phyloP scores from a whole-genome alignment of 2,329 filamentous ascomycete species.

The Neospermospora avenae region DNA sequence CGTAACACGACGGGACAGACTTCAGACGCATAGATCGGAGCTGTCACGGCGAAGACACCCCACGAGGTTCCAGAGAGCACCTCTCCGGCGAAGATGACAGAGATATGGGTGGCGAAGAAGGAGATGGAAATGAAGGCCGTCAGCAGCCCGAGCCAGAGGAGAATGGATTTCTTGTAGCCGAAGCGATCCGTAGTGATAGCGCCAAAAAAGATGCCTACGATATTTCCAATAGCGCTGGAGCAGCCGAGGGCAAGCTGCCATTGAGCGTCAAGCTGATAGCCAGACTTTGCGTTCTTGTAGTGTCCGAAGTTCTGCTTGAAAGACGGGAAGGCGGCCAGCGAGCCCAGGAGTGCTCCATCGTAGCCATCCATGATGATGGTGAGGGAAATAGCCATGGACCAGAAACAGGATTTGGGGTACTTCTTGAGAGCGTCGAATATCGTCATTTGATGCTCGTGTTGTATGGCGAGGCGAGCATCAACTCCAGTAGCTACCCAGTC shows the following conservation, averaged over 20 bases:
- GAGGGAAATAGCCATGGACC: background rate
- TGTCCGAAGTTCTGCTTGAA: background rate
- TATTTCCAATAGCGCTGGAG: background rate
- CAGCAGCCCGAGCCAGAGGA: background rate
- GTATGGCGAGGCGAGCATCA: background rate
- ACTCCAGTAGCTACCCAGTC: too few species aligned
- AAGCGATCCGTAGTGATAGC: background rate
- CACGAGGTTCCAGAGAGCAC: background rate
- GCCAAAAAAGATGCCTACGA: background rate
- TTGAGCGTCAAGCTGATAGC: background rate
- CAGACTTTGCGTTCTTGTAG: background rate
- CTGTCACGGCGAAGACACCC: background rate
- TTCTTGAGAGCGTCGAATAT: background rate
- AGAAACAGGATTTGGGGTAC: background rate
- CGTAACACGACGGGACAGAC: background rate
- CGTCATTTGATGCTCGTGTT: background rate
- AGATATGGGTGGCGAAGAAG: background rate
- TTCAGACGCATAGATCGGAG: background rate
- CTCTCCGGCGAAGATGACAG: background rate
- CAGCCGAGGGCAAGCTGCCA: background rate
- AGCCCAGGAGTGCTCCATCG: background rate
- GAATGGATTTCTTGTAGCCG: background rate
- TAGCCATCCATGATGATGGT: background rate
- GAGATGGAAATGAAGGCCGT: background rate
- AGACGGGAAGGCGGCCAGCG: background rate